A percentile compares a stretch with the other conserved stretches of the same genome.
Conservation (phyloP, 1,284 basidiomycete genomes). For the Trichosporon sp. region DNA sequence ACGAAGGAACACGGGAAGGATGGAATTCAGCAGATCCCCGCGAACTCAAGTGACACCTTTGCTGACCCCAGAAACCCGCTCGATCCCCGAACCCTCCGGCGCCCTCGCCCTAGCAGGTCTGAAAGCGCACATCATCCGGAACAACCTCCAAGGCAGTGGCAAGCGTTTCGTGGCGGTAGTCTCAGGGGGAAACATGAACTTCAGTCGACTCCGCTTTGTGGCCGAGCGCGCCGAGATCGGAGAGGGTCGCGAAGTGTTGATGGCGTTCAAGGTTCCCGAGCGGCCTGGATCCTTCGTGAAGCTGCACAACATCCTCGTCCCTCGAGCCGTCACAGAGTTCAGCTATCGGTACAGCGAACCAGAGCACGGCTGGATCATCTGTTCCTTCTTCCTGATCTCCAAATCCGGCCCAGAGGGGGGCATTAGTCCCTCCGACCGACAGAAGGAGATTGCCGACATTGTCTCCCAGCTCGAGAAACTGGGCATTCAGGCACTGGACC, state of each 20-base stretch:
- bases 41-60: too few relatives aligned
- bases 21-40: too few relatives aligned
- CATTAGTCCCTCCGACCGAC: conserved; percentile 52
- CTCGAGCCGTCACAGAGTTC: conserved; percentile 93
- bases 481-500: conserved; percentile 79
- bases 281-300: conserved; percentile 85
- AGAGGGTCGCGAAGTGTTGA: conserved; percentile 85
- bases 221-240: conserved; percentile 96
- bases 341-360: conserved; percentile 69
- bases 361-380: conserved; percentile 72
- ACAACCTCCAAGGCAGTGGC: conserved; percentile 71
- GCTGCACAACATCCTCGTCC: conserved; percentile 80
- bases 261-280: conserved; percentile 92
- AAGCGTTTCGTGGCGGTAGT: conserved; percentile 88
- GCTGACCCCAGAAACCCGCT: conserved; percentile 68
- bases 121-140: conserved; percentile 78
- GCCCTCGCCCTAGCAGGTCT: conserved; percentile 87
- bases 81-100: conserved; percentile 94
- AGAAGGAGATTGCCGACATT: conserved; percentile 64
- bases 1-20: too few relatives aligned
- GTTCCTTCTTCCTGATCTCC: conserved; percentile 76
- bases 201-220: conserved; percentile 90
- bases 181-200: conserved; percentile 99
- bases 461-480: conserved; percentile 58
- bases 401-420: conserved; percentile 36